phyloP scores from a whole-genome alignment of 176 grass and related monocot species.

The Oryza rufipogon region DNA sequence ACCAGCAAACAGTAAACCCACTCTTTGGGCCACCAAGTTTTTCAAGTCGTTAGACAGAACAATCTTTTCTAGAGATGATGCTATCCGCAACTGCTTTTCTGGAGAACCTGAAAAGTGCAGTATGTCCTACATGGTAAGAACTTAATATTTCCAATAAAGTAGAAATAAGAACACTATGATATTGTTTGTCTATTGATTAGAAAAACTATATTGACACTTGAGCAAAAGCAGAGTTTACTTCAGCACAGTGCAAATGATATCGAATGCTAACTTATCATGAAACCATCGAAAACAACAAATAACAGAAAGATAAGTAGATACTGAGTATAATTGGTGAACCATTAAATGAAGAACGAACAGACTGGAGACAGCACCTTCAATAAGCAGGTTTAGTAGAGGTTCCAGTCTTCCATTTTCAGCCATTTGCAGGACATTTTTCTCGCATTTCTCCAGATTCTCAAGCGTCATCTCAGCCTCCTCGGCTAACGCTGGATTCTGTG shows the following conservation, averaged over 20 bases:
- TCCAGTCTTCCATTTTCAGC: conserved; percentile 76
- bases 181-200: not conserved
- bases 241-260: not conserved
- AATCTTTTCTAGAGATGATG: conserved; percentile 62
- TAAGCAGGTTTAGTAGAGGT: conserved; percentile 65
- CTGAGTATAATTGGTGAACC: not conserved
- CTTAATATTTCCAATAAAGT: not conserved
- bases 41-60: conserved; percentile 74
- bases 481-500: conserved; percentile 18
- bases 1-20: conserved; percentile 59
- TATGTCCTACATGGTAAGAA: conserved; percentile 34
- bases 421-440: conserved; percentile 61
- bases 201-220: not conserved
- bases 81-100: conserved; percentile 60
- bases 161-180: not conserved
- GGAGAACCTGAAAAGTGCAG: conserved; percentile 57
- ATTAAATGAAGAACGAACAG: not conserved
- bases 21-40: conserved; percentile 63
- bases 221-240: not conserved
- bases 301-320: not conserved
- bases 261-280: not conserved
- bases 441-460: conserved; percentile 60
- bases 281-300: not conserved
- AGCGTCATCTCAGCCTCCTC: conserved; percentile 56
- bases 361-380: conserved; percentile 50